Evolutionary conservation across 176 grass and related monocot species (phyloP).

Genomic region (Oryza brachyantha): DNA sequence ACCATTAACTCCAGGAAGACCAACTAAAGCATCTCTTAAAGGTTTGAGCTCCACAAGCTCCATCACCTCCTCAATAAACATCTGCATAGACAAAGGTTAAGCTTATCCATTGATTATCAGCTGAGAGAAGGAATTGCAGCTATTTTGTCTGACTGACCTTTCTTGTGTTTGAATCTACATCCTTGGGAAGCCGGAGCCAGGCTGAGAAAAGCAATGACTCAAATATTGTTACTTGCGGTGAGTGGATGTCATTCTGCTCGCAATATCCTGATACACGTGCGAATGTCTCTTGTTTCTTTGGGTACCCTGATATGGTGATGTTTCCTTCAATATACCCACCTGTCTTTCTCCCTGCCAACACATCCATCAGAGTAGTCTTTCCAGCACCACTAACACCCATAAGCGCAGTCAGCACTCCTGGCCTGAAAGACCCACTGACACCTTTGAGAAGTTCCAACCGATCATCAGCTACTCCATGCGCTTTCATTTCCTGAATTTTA

Average conservation of each 20-base stretch:
- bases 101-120: background rate
- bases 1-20: conserved; percentile 76
- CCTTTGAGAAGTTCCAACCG: conserved; percentile 74
- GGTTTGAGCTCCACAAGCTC: conserved; percentile 81
- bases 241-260: conserved; percentile 91
- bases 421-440: conserved; percentile 89
- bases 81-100: conserved; percentile 37
- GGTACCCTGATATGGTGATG: conserved; percentile 84
- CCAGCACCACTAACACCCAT: conserved; percentile 97
- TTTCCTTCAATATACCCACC: conserved; percentile 78
- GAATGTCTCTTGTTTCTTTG: conserved; percentile 91
- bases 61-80: conserved; percentile 88
- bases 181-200: conserved; percentile 74
- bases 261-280: conserved; percentile 92
- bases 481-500: conserved; percentile 84
- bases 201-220: conserved; percentile 86
- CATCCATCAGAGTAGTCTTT: conserved; percentile 96
- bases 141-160: conserved; percentile 48
- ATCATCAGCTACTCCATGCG: conserved; percentile 58
- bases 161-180: conserved; percentile 66
- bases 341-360: conserved; percentile 91
- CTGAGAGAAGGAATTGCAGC: background rate
- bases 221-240: conserved; percentile 76
- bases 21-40: conserved; percentile 62
- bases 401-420: conserved; percentile 81